Evolutionary conservation across 2,329 filamentous ascomycete species (phyloP), one percentile per base, ranked within the genome.

Genomic region (Pestalotiopsis sp.): DNA sequence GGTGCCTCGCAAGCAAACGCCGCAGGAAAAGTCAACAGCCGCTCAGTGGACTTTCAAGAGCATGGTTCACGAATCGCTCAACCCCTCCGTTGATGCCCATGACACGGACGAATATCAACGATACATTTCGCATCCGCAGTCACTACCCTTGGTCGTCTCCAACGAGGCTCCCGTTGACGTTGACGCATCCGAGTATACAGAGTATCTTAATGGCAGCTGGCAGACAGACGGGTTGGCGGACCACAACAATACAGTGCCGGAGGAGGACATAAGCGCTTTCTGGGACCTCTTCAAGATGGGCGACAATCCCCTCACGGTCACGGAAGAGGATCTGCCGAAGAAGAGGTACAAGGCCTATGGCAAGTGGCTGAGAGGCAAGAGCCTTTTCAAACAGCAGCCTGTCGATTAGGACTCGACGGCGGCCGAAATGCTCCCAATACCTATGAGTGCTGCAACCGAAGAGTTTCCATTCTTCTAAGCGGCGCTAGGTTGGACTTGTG

Each of bases 291-390:
- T 98, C 68, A 88, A 87, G 58, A 88, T 96, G 13, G 89, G 88
- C 4, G 92, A 96, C 70, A 93, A 97, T 75, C 93, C 94, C 20
- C 82, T 99, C 66, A 97, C 93, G 2, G 95, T 98, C 14, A 91
- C 90, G 1, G 91, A 95, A 59, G 95, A 97, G 76, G 96, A 98
- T 79, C 87, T 90, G 60, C 87, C 88, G 56, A 98, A 97, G 87
- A 98, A 98, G 86, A 86, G 96, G 74, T 99, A 99, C 80, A 98
- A 97, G 82, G 93, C 95, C 11, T 99, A 99, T 81, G 85, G 91
- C 75, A 97, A 98, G 81, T 99, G 96, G 95, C 84, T 99, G 77
- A 88, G 91, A 71, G 95, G 95, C 20, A 98, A 98, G 84, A 97
- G 94, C 75, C 87, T 98, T 75, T 98, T 98, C 80, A 98, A 98